Conservation (phyloP, 164 flowering plant genomes). For the Hamamelis virginiana region DNA sequence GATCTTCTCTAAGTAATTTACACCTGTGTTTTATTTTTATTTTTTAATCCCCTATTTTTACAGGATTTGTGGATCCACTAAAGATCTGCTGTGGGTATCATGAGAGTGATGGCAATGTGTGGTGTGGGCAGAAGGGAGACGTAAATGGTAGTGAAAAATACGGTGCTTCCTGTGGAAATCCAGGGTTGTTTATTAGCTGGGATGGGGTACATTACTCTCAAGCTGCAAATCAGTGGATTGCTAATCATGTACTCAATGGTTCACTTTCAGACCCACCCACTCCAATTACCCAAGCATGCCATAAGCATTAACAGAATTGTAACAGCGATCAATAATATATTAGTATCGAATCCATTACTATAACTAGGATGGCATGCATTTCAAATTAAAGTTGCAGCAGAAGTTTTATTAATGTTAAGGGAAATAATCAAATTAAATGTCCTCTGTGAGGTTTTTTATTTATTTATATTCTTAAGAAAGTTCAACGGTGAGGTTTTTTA, state of each 20-base stretch:
- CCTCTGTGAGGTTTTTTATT: too few relatives aligned
- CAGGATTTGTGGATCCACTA: constrained; percentile 59
- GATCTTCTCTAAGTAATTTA: too few relatives aligned
- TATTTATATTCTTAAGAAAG: too few relatives aligned
- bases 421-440: too few relatives aligned
- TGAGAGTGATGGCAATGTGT: constrained; percentile 33
- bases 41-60: too few relatives aligned
- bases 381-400: too few relatives aligned
- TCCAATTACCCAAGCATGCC: constrained; percentile 50
- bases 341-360: too few relatives aligned
- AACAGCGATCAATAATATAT: too few relatives aligned
- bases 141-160: constrained; percentile 37
- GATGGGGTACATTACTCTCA: constrained; percentile 68
- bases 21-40: too few relatives aligned
- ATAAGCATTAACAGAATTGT: constrained; percentile 25
- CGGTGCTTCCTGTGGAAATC: constrained; percentile 48
- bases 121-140: constrained; percentile 48
- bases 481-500: too few relatives aligned
- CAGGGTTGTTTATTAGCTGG: constrained; percentile 50
- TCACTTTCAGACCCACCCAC: constrained; percentile 52
- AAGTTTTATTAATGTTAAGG: too few relatives aligned
- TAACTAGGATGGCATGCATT: too few relatives aligned
- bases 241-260: constrained; percentile 47
- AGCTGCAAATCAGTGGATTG: constrained; percentile 63
- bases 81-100: constrained; percentile 67